Evolutionary conservation across 2,329 filamentous ascomycete genomes (phyloP).

Genomic region (Chaetomium globosum): DNA sequence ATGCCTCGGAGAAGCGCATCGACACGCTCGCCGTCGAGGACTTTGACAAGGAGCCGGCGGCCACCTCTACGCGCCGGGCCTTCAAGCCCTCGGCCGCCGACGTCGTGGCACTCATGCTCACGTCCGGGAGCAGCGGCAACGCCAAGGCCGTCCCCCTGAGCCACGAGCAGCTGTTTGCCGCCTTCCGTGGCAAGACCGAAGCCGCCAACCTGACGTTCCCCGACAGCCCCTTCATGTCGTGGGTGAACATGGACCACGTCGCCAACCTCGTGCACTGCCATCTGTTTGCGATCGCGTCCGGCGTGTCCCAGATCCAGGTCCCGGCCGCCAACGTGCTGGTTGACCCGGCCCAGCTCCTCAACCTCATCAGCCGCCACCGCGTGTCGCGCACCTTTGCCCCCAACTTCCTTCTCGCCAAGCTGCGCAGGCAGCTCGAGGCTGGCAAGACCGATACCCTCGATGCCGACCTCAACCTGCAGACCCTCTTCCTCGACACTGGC

Average conservation of each 20-base stretch:
- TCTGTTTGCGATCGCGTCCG: conserved; percentile 49
- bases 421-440: conserved; percentile 33
- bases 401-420: conserved; percentile 43
- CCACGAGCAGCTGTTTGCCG: conserved; percentile 48
- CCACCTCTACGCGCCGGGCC: background rate
- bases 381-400: conserved; percentile 51
- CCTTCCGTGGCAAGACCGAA: conserved; percentile 46
- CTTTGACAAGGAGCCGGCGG: conserved; percentile 5
- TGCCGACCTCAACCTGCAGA: conserved; percentile 24
- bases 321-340: conserved; percentile 46
- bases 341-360: conserved; percentile 45
- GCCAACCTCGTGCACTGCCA: conserved; percentile 56
- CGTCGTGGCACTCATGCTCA: conserved; percentile 50
- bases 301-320: conserved; percentile 52
- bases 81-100: conserved; percentile 16
- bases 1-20: conserved; percentile 22
- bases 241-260: conserved; percentile 58
- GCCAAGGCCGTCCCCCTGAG: conserved; percentile 53
- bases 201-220: conserved; percentile 35
- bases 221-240: conserved; percentile 48
- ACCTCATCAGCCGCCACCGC: conserved; percentile 46
- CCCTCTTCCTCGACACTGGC: conserved; percentile 45
- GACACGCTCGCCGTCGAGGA: conserved; percentile 31
- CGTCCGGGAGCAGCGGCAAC: conserved; percentile 55
- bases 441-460: conserved; percentile 13